phyloP scores from a whole-genome alignment of 805 yeast species.

The Lachancea lanzarotensis region DNA sequence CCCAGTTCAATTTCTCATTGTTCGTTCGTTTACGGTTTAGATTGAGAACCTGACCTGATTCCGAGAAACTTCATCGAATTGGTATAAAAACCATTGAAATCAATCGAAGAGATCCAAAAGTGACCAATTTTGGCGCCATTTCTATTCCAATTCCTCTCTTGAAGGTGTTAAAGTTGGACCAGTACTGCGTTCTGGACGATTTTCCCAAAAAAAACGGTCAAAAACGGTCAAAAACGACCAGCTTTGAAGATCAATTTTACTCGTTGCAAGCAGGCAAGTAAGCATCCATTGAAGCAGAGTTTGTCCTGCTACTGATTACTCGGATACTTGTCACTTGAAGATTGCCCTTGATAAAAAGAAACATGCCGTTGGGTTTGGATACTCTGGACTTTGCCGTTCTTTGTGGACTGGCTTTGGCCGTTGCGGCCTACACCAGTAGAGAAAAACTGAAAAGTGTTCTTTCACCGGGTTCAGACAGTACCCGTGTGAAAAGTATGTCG shows the following conservation, averaged over 20 bases:
- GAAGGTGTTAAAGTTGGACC: too few species aligned
- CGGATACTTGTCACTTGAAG: too few species aligned
- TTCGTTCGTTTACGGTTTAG: background rate
- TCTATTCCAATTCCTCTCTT: too few species aligned
- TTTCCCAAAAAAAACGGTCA: background rate
- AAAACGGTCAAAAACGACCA: conserved; percentile 1
- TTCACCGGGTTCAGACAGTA: conserved; percentile 32
- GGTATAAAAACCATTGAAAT: background rate
- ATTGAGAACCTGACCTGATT: background rate
- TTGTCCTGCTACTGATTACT: too few species aligned
- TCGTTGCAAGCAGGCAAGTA: too few species aligned
- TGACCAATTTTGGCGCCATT: too few species aligned
- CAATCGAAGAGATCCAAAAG: background rate
- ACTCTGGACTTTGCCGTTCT: conserved; percentile 65
- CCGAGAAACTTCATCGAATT: background rate
- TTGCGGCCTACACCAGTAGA: conserved; percentile 60
- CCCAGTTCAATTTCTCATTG: background rate
- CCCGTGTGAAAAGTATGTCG: conserved; percentile 37
- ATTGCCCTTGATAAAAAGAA: too few species aligned
- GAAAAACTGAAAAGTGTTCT: conserved; percentile 39
- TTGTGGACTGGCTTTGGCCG: conserved; percentile 57
- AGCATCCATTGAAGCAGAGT: too few species aligned
- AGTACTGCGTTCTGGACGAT: too few species aligned
- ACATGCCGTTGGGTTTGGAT: conserved; percentile 53
- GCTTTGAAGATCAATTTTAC: too few species aligned